These are phyloP conservation scores for Puccinellia tenuiflora DNA, from an alignment of 176 grass and related monocot genomes.

Conservation along the genomic window DNA sequence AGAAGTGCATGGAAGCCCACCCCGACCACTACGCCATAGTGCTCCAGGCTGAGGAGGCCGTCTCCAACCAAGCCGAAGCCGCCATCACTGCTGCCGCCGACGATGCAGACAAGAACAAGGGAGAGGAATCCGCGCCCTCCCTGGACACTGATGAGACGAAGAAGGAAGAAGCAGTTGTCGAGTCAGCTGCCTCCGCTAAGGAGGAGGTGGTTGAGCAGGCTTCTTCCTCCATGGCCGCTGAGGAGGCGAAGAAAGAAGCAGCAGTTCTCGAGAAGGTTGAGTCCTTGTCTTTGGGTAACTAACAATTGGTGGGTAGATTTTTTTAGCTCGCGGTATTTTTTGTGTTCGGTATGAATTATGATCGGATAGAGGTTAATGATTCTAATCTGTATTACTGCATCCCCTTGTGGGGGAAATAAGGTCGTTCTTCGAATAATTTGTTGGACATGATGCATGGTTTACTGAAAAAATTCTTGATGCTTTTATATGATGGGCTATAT, in stretches of 20 bases:
- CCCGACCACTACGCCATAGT: conserved; percentile 69
- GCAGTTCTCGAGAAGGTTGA: conserved; percentile 9
- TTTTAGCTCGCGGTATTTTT: conserved; percentile 2
- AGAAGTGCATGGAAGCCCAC: conserved; percentile 84
- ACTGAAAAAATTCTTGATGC: background rate
- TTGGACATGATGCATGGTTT: background rate
- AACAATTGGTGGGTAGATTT: conserved; percentile 14
- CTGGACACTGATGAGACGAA: background rate
- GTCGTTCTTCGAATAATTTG: background rate
- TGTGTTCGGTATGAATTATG: background rate
- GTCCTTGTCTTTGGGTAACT: conserved; percentile 10
- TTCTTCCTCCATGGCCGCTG: background rate
- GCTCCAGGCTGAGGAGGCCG: conserved; percentile 41
- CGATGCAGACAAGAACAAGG: background rate
- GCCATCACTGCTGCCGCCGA: background rate
- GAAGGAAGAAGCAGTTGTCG: background rate
- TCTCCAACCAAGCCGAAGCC: conserved; percentile 20
- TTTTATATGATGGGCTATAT: background rate
- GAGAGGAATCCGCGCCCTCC: background rate
- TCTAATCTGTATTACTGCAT: conserved; percentile 3
- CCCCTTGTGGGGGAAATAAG: conserved; percentile 34
- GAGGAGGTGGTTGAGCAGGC: background rate
- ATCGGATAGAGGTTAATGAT: background rate
- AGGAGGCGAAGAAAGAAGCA: conserved; percentile 11
- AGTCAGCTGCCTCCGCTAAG: background rate